Evolutionary conservation across 352 stramenopile species (phyloP), one percentile per base, ranked within the genome.

Genomic region (Thalassiosira sp.): DNA sequence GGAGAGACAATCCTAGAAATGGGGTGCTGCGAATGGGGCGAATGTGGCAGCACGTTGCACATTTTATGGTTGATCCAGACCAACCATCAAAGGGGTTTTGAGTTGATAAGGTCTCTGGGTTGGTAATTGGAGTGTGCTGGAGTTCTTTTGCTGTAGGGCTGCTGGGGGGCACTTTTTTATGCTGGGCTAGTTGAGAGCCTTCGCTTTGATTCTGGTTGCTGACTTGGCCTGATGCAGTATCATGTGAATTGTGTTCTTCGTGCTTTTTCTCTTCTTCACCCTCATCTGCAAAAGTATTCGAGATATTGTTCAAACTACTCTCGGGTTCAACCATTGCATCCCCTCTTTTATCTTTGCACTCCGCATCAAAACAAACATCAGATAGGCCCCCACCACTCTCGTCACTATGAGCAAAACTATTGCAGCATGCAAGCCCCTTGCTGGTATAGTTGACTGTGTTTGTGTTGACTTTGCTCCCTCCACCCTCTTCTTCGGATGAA

Each of bases 11-110:
- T 24, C 69, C 60, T 13, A 90, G 56, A 62, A 91, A 91, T 6
- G 81, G 76, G 10, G 69, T 64, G 66, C 84, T 91, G 20, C 79
- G 76, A 49, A 93, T 85, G 7, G 87, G 85, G 46, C 85, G 54
- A 11, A 90, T 64, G 59, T 91, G 79, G 33, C 74, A 33, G 54
- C 87, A 93, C 20, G 65, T 72, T 1, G 63, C 48, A 63, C 87
- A 93, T 69, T 87, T 81, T 1, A 93, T 72, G 5, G 77, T 86
- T 6, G 85, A 91, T 45, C 87, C 87, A 0, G 79, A 33, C 87
- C 87, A 93, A 18, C 87, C 83, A 67, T 79, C 79, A 8, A 93
- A 77, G 16, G 87, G 87, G 33, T 77, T 81, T 35, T 72, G 63
- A 45, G 71, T 79, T 62, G 79, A 28, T 61, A 16, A 65, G 11